Evolutionary conservation across 768 basidiomycete genomes (phyloP).

Genomic region (Tricholoma hemisulphureum): DNA sequence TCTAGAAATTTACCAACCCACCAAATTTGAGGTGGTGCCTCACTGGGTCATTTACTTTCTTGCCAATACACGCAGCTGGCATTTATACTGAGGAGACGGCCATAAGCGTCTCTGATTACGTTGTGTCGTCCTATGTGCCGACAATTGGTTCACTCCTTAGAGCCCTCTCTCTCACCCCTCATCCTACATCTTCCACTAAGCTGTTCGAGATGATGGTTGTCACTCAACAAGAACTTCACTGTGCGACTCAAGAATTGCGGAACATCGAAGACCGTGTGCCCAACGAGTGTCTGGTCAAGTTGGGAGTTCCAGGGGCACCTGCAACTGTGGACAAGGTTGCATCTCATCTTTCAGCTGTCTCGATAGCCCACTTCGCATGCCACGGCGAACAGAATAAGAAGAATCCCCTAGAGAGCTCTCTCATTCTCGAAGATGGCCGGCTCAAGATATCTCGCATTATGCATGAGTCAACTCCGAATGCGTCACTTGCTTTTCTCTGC

Average conservation of each 20-base stretch:
- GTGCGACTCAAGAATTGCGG: not conserved
- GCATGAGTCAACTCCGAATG: slow-evolving; percentile 13
- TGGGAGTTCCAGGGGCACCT: not conserved
- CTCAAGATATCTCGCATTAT: slow-evolving; percentile 13
- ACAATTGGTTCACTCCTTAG: not conserved
- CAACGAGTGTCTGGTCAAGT: not conserved
- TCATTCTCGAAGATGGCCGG: not conserved
- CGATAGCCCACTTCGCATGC: slow-evolving; percentile 31
- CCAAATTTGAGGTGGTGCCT: not conserved
- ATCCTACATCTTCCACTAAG: not conserved
- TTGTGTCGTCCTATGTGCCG: not conserved
- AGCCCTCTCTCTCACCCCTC: not conserved
- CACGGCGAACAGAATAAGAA: slow-evolving; percentile 24
- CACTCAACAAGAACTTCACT: not conserved
- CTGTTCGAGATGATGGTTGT: not conserved
- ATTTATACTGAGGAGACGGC: not conserved
- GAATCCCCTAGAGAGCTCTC: not conserved
- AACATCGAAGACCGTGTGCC: not conserved
- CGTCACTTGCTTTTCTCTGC: slow-evolving; percentile 35
- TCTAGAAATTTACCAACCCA: not conserved
- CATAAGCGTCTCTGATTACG: not conserved
- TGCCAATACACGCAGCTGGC: not conserved
- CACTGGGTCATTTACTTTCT: not conserved
- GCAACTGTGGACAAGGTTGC: not conserved
- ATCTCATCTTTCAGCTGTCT: not conserved